These are phyloP conservation scores for Paspalum vaginatum DNA, from an alignment of 176 grass and related monocot genomes.

Conservation along the genomic window DNA sequence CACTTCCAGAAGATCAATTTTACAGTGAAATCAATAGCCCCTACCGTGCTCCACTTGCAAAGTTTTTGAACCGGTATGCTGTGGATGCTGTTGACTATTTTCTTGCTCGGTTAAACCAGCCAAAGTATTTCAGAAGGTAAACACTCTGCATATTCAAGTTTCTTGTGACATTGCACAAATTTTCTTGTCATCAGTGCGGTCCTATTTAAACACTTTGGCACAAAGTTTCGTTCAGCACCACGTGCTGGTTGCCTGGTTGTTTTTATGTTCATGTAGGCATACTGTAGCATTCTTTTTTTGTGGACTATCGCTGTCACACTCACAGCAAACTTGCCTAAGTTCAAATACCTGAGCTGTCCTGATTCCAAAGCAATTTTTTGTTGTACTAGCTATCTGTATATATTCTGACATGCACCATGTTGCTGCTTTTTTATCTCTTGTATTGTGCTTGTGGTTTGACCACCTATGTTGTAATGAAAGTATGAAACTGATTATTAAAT, in stretches of 20 bases:
- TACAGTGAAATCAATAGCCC: conserved; percentile 99
- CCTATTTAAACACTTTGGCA: neutral
- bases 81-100: conserved; percentile 95
- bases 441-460: neutral
- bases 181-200: neutral
- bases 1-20: conserved; percentile 88
- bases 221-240: neutral
- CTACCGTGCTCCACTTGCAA: conserved; percentile 89
- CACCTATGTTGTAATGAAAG: conserved; percentile 16
- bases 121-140: conserved; percentile 97
- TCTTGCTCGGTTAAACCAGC: conserved; percentile 77
- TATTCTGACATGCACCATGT: neutral
- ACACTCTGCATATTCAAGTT: conserved; percentile 2
- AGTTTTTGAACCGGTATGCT: conserved; percentile 93
- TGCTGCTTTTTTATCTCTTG: neutral
- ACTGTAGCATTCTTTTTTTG: neutral
- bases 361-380: neutral
- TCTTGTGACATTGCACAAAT: conserved; percentile 25
- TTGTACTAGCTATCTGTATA: neutral
- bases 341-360: neutral
- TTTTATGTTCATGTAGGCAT: neutral
- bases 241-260: neutral
- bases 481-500: conserved; percentile 26
- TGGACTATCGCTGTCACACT: neutral
- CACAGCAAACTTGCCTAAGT: neutral